Conservation (phyloP, 2,329 filamentous ascomycete species). For the Parastagonospora nodorum region DNA sequence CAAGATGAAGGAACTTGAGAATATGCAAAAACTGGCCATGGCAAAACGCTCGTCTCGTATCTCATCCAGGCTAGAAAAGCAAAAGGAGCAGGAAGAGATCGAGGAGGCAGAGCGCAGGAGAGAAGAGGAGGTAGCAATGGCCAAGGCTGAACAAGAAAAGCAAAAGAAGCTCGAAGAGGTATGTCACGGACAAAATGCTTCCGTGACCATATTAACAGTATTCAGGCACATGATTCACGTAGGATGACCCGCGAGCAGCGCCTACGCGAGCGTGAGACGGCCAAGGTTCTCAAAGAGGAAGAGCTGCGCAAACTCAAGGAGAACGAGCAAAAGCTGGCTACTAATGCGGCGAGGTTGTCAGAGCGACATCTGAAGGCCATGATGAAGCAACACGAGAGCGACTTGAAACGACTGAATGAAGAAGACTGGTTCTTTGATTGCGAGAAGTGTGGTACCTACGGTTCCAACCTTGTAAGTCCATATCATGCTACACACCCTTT, state of each 20-base stretch:
- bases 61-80: constrained; percentile 78
- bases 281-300: constrained; percentile 81
- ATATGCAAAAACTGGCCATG: constrained; percentile 83
- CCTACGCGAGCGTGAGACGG: constrained; percentile 81
- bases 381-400: constrained; percentile 78
- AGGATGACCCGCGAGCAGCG: constrained; percentile 85
- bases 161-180: constrained; percentile 69
- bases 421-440: constrained; percentile 96
- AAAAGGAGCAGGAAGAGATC: constrained; percentile 72
- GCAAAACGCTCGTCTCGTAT: constrained; percentile 93
- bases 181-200: constrained; percentile 15
- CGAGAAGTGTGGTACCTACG: constrained; percentile 81
- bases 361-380: constrained; percentile 81
- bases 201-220: constrained; percentile 23
- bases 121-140: constrained; percentile 66
- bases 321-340: constrained; percentile 64
- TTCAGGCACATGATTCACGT: constrained; percentile 73
- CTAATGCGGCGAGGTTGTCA: constrained; percentile 63
- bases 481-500: neutral
- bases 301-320: constrained; percentile 80
- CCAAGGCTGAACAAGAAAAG: constrained; percentile 62
- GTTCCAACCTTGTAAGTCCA: constrained; percentile 69
- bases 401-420: constrained; percentile 70
- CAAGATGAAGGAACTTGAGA: constrained; percentile 80
- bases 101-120: constrained; percentile 72